phyloP scores from a whole-genome alignment of 495 filamentous ascomycete species.

The Penicillium soppii region DNA sequence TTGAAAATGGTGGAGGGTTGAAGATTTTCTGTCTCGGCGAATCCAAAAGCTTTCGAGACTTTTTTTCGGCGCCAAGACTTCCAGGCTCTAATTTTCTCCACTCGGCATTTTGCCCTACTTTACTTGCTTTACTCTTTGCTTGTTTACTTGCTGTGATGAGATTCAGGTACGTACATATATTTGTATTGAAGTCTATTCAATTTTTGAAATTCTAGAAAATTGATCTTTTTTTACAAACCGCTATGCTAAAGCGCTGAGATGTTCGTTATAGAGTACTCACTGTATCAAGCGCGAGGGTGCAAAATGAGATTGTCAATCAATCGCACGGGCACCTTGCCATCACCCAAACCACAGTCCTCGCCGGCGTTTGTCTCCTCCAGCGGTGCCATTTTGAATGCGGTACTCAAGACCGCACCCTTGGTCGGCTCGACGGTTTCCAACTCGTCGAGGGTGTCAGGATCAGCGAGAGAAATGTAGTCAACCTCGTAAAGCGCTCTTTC shows the following conservation, averaged over 20 bases:
- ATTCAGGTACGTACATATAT: neutral
- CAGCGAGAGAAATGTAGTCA: constrained; percentile 87
- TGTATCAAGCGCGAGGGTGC: constrained; percentile 36
- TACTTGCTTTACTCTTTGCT: too few relatives aligned
- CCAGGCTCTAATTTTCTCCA: constrained; percentile 37
- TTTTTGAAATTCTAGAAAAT: neutral
- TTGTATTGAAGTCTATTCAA: neutral
- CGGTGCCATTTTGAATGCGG: constrained; percentile 85
- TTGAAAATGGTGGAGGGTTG: neutral
- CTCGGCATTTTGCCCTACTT: constrained; percentile 37
- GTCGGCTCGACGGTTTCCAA: constrained; percentile 62
- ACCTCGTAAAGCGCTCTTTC: constrained; percentile 73
- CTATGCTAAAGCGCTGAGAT: neutral
- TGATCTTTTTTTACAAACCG: neutral
- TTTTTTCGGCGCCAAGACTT: constrained; percentile 28
- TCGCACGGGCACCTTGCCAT: constrained; percentile 70
- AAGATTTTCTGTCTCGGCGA: constrained; percentile 10
- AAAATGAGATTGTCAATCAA: constrained; percentile 94
- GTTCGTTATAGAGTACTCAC: neutral
- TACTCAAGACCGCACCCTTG: constrained; percentile 80
- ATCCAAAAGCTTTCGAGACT: constrained; percentile 24
- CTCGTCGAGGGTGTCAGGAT: constrained; percentile 78
- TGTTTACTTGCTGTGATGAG: constrained; percentile 23
- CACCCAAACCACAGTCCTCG: constrained; percentile 70
- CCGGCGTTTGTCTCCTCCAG: constrained; percentile 64